Evolutionary conservation across 495 filamentous ascomycete species (phyloP).

Genomic region (Amniculicola lignicola): DNA sequence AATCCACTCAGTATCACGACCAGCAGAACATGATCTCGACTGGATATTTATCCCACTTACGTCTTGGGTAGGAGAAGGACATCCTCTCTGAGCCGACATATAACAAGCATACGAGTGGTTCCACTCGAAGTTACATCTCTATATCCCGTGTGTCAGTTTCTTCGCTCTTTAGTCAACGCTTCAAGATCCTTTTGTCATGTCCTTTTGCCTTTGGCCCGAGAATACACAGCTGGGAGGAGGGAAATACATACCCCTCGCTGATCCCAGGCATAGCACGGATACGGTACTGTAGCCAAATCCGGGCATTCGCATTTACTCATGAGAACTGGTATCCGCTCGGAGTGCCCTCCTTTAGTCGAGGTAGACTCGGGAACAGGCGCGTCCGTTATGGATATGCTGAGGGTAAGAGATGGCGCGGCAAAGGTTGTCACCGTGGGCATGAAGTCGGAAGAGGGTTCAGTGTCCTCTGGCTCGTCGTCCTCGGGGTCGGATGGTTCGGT

Average conservation of each 20-base stretch:
- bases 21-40: neutral
- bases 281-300: conserved; percentile 10
- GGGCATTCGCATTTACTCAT: conserved; percentile 18
- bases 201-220: neutral
- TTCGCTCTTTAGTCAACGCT: neutral
- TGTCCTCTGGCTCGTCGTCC: neutral
- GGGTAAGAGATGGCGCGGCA: conserved; percentile 6
- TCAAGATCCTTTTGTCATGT: neutral
- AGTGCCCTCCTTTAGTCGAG: conserved; percentile 11
- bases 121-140: conserved; percentile 26
- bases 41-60: conserved; percentile 12
- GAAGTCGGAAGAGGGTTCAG: neutral
- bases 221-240: neutral
- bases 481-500: no score
- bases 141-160: neutral
- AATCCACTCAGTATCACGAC: no score
- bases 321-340: conserved; percentile 21
- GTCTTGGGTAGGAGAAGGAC: conserved; percentile 12
- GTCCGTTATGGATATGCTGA: conserved; percentile 8
- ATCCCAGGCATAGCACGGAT: conserved; percentile 25
- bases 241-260: conserved; percentile 10
- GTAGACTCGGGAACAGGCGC: conserved; percentile 4
- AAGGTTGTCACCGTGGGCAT: neutral
- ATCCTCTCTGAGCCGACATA: conserved; percentile 9
- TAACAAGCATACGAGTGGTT: conserved; percentile 18